These are phyloP conservation scores for Hsuehochloa calcarea DNA, from an alignment of 176 grass and related monocot species.

Conservation along the genomic window DNA sequence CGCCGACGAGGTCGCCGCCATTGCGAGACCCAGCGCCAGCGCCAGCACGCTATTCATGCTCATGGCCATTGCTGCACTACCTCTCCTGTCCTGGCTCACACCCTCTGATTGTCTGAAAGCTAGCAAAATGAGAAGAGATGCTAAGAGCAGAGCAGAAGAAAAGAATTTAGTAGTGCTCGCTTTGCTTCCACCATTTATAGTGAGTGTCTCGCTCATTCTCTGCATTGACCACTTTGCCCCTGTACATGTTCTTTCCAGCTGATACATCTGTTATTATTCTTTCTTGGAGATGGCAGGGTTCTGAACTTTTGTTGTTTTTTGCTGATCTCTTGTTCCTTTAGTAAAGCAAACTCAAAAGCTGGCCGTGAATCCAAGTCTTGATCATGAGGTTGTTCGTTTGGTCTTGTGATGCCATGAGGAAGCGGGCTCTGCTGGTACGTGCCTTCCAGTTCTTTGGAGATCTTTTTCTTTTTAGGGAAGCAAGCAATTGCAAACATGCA, in stretches of 20 bases:
- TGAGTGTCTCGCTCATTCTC: background rate
- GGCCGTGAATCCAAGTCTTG: slow-evolving; percentile 61
- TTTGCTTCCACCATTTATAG: slow-evolving; percentile 47
- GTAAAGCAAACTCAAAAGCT: slow-evolving; percentile 76
- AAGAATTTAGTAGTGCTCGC: slow-evolving; percentile 31
- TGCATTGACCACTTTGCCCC: slow-evolving; percentile 21
- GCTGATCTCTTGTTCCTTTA: slow-evolving; percentile 33
- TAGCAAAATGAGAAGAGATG: slow-evolving; percentile 19
- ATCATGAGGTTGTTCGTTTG: slow-evolving; percentile 53
- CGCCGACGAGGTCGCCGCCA: slow-evolving; percentile 46
- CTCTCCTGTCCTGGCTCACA: background rate
- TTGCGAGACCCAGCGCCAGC: slow-evolving; percentile 39
- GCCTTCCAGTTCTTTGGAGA: slow-evolving; percentile 16
- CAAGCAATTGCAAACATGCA: slow-evolving; percentile 19
- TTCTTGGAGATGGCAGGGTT: background rate
- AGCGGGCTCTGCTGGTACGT: slow-evolving; percentile 41
- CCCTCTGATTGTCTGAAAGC: slow-evolving; percentile 17
- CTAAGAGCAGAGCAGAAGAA: slow-evolving; percentile 37
- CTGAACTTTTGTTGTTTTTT: background rate
- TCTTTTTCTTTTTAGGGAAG: slow-evolving; percentile 43
- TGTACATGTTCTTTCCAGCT: background rate
- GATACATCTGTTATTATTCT: background rate
- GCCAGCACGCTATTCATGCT: slow-evolving; percentile 23
- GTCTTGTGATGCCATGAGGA: background rate
- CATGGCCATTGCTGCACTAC: slow-evolving; percentile 9